Evolutionary conservation across 1,284 basidiomycete genomes (phyloP).

Genomic region (Austroboletus sp.): DNA sequence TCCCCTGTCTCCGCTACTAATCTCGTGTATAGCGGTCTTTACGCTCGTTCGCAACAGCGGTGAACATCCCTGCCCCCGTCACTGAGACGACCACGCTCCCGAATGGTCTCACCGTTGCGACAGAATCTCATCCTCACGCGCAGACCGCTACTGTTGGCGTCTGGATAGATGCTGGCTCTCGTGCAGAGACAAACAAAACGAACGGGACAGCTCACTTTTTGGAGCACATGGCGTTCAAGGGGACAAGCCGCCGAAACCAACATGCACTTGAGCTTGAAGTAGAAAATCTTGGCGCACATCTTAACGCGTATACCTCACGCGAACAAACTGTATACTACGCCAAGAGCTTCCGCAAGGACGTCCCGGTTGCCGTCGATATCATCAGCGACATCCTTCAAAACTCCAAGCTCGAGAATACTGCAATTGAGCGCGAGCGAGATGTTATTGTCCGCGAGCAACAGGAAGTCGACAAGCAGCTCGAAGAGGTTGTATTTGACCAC

Average conservation of each 20-base stretch:
- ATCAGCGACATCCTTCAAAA: slow-evolving; percentile 98
- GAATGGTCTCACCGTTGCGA: slow-evolving; percentile 89
- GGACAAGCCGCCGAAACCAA: slow-evolving; percentile 86
- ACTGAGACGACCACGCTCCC: slow-evolving; percentile 85
- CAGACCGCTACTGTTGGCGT: slow-evolving; percentile 97
- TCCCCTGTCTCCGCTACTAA: slow-evolving; percentile 6
- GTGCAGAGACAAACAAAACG: slow-evolving; percentile 90
- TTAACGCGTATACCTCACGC: slow-evolving; percentile 97
- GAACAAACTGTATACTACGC: slow-evolving; percentile 99
- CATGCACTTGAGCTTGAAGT: slow-evolving; percentile 94
- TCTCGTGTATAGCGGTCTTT: slow-evolving; percentile 31
- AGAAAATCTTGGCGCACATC: slow-evolving; percentile 94
- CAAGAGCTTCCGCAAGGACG: slow-evolving; percentile 97
- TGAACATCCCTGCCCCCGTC: slow-evolving; percentile 60
- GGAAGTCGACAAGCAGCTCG: slow-evolving; percentile 97
- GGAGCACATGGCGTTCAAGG: slow-evolving; percentile 96
- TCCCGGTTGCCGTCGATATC: slow-evolving; percentile 88
- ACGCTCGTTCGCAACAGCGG: slow-evolving; percentile 65
- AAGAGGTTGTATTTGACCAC: slow-evolving; percentile 99
- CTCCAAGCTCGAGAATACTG: slow-evolving; percentile 84
- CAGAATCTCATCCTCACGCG: slow-evolving; percentile 87
- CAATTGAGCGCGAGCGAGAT: slow-evolving; percentile 93
- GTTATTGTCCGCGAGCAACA: slow-evolving; percentile 97
- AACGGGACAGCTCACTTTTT: slow-evolving; percentile 98
- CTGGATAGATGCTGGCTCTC: slow-evolving; percentile 97